Percentiles rank a stretch among this genome's conserved stretches.
Conservation (phyloP, 2,329 filamentous ascomycete genomes). For the Helotiales sp. region DNA sequence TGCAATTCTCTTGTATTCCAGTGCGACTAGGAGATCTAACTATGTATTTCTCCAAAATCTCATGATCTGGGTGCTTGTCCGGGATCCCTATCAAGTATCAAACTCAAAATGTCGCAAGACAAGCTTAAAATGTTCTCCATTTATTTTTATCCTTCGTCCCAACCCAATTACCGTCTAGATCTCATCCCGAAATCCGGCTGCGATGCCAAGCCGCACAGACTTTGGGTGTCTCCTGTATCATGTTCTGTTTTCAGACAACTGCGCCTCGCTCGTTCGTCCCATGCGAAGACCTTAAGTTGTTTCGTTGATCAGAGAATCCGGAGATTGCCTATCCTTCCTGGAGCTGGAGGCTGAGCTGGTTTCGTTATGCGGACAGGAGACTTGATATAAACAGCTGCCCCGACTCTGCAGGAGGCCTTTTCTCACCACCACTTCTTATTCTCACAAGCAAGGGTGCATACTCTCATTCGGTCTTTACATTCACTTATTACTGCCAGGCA, state of each 20-base stretch:
- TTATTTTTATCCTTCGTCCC: not conserved
- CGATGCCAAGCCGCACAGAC: not conserved
- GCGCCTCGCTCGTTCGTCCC: constrained; percentile 3
- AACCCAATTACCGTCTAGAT: not conserved
- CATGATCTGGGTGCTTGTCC: not conserved
- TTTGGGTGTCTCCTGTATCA: constrained; percentile 10
- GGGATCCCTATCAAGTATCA: not conserved
- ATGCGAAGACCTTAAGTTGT: not conserved
- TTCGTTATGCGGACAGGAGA: not conserved
- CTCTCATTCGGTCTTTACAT: constrained; percentile 3
- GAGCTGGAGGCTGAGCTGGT: not conserved
- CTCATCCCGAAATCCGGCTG: not conserved
- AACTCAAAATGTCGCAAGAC: not conserved
- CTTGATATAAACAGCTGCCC: constrained; percentile 1
- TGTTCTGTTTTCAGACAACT: constrained; percentile 5
- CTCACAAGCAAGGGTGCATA: not conserved
- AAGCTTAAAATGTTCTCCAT: not conserved
- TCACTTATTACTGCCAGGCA: constrained; percentile 5
- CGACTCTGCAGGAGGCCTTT: not conserved
- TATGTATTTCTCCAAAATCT: not conserved
- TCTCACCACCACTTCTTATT: not conserved
- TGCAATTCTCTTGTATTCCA: not conserved
- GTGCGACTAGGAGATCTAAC: not conserved
- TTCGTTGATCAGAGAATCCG: constrained; percentile 6
- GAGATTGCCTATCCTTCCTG: constrained; percentile 1